A percentile compares a stretch with the other conserved stretches of the same genome.
Conservation (phyloP, 805 yeast species). For the Suhomyces sp. region DNA sequence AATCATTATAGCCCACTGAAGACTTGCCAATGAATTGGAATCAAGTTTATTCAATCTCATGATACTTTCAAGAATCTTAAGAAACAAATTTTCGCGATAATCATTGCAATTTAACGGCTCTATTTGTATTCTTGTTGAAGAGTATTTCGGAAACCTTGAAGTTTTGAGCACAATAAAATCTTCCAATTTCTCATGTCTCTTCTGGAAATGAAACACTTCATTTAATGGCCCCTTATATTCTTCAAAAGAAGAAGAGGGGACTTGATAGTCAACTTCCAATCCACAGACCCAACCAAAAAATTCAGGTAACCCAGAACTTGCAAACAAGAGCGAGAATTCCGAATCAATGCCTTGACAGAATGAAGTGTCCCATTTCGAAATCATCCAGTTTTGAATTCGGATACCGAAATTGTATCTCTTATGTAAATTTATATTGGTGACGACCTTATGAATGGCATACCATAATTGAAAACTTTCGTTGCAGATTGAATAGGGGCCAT, state of each 20-base stretch:
- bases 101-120: constrained; percentile 8
- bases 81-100: constrained; percentile 7
- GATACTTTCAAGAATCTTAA: constrained; percentile 10
- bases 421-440: constrained; percentile 31
- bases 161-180: constrained; percentile 10
- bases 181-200: constrained; percentile 4
- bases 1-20: constrained; percentile 11
- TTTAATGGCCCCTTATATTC: constrained; percentile 9
- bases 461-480: constrained; percentile 55
- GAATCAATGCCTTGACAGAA: constrained; percentile 39
- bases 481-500: constrained; percentile 55
- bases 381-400: constrained; percentile 52
- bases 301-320: constrained; percentile 21
- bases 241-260: neutral
- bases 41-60: constrained; percentile 1
- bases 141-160: neutral
- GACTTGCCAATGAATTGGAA: constrained; percentile 4
- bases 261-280: neutral
- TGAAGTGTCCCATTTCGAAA: constrained; percentile 44
- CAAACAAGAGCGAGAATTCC: constrained; percentile 37
- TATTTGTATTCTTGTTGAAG: neutral
- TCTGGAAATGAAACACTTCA: constrained; percentile 8
- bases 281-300: constrained; percentile 50
- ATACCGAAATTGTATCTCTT: constrained; percentile 21
- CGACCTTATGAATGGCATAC: constrained; percentile 42